Evolutionary conservation across 2,329 filamentous ascomycete species (phyloP).

Genomic region (Colletotrichum sp.): DNA sequence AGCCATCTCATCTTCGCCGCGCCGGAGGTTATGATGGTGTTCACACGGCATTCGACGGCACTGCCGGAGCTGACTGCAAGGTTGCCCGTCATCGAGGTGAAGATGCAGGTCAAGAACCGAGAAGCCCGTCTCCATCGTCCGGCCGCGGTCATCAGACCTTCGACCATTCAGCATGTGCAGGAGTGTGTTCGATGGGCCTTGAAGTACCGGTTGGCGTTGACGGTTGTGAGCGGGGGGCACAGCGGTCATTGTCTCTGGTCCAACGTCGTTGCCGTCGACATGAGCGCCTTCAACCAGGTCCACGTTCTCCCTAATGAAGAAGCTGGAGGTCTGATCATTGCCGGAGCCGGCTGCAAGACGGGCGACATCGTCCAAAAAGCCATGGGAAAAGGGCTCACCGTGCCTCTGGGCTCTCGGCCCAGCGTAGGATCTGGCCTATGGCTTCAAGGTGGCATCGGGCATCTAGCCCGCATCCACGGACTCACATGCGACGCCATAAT

Average conservation of each 20-base stretch:
- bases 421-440: constrained; percentile 67
- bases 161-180: constrained; percentile 52
- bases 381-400: constrained; percentile 51
- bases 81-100: constrained; percentile 37
- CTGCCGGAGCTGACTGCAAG: constrained; percentile 45
- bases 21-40: constrained; percentile 55
- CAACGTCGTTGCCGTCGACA: constrained; percentile 60
- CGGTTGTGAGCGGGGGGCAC: constrained; percentile 62
- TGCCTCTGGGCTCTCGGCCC: constrained; percentile 65
- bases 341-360: constrained; percentile 58
- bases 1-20: constrained; percentile 49
- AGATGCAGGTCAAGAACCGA: constrained; percentile 50
- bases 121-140: constrained; percentile 51
- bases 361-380: constrained; percentile 55
- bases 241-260: constrained; percentile 61
- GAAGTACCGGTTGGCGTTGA: constrained; percentile 46
- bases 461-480: constrained; percentile 58
- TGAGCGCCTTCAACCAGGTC: constrained; percentile 58
- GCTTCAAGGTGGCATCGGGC: constrained; percentile 69
- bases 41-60: constrained; percentile 48
- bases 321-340: constrained; percentile 45
- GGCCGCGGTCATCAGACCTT: constrained; percentile 50
- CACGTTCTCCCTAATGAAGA: constrained; percentile 37
- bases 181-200: constrained; percentile 61
- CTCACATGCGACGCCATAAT: constrained; percentile 64